Evolutionary conservation across 139 green algal genomes (phyloP), one percentile per base, ranked within the genome.

Genomic region (Chlamydomonas applanata): DNA sequence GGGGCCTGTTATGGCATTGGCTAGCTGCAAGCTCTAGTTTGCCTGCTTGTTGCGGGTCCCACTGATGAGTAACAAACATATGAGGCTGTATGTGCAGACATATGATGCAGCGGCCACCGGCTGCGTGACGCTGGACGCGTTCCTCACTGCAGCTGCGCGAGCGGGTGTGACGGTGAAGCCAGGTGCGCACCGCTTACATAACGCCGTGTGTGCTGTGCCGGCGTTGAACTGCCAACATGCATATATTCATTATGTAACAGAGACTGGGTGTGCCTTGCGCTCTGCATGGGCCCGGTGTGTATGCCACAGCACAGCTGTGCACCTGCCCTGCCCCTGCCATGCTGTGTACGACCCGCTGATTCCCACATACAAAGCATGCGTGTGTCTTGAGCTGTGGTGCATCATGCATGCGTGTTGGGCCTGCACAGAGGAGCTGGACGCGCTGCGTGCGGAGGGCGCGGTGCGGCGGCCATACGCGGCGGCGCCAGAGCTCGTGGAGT

Each of bases 401-500:
- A 49, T 49, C 40, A 49, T 11, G 11, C 40, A 49, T 49, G 40
- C 11, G 40, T 11, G 7, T 11, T 49, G 40, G 7, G 40, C 40
- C 11, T 49, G 40, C 40, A 11, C 59, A 66, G 59, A 66, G 34
- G 59, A 66, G 25, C 59, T 66, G 22, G 59, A 66, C 35, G 59
- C 59, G 9, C 59, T 66, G 59, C 59, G 59, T 66, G 59, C 30
- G 25, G 59, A 29, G 59, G 59, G 59, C 3, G 30, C 59, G 4
- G 11, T 66, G 24, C 29, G 30, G 25, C 4, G 59, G 59, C 59
- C 59, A 34, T 66, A 40, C n/a, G 30, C 29, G 24, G 30, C 59
- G 3, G 29, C 59, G 2, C 59, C 59, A n/a, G 59, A 66, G 59
- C 59, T 66, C 9, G 59, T 66, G n/a, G 59, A 66, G n/a, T 66